phyloP scores from a whole-genome alignment of 1,139 yeast genomes.

The Dujonia santamariae region DNA sequence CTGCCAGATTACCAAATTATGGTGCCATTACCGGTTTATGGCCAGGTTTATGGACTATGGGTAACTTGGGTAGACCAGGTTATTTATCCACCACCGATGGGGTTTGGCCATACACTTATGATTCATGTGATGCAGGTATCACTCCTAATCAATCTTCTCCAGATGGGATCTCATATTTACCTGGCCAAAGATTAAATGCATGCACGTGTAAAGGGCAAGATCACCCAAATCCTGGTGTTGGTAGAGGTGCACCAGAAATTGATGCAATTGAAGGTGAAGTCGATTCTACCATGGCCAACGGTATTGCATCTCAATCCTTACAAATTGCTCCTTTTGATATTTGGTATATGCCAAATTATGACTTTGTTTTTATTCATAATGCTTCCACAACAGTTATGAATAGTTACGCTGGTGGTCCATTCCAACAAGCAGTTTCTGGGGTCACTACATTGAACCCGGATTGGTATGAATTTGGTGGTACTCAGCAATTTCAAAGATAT shows the following conservation, averaged over 20 bases:
- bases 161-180: constrained; percentile 29
- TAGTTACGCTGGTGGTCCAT: constrained; percentile 29
- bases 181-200: constrained; percentile 25
- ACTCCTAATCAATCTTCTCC: constrained; percentile 31
- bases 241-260: constrained; percentile 24
- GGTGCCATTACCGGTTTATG: constrained; percentile 28
- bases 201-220: constrained; percentile 15
- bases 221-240: constrained; percentile 20
- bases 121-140: constrained; percentile 30
- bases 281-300: constrained; percentile 15
- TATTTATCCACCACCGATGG: constrained; percentile 30
- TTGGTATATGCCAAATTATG: constrained; percentile 29
- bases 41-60: constrained; percentile 36
- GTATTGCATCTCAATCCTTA: constrained; percentile 26
- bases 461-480: constrained; percentile 24
- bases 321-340: constrained; percentile 30
- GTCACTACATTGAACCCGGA: constrained; percentile 21
- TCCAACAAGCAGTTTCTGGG: constrained; percentile 29
- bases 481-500: constrained; percentile 20
- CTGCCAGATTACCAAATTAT: constrained; percentile 26
- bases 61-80: constrained; percentile 30
- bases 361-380: constrained; percentile 20
- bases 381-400: constrained; percentile 23
- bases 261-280: constrained; percentile 26
- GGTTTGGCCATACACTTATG: constrained; percentile 33